These are phyloP conservation scores for Quaeritorhiza haematococci DNA, from an alignment of 371 early-diverging fungal species.

Conservation along the genomic window DNA sequence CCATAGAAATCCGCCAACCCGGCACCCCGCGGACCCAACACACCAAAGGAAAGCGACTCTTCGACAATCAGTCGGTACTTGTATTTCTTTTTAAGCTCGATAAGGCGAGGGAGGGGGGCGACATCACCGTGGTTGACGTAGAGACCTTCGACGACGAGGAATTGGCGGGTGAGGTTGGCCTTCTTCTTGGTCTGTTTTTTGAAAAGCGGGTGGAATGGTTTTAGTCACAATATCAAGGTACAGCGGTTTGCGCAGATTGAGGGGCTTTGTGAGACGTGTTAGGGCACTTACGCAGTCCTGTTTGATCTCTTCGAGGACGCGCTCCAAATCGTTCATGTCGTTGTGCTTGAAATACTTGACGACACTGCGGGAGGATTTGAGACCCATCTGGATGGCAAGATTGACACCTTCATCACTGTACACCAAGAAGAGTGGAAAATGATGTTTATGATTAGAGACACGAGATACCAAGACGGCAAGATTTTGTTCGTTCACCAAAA, in stretches of 20 bases:
- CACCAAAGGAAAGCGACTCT: conserved; percentile 92
- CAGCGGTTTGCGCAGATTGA: neutral
- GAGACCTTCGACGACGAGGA: conserved; percentile 96
- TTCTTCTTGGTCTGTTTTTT: conserved; percentile 52
- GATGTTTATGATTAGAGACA: neutral
- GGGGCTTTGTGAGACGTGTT: neutral
- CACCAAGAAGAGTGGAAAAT: neutral
- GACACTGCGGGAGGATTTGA: conserved; percentile 82
- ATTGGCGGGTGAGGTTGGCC: conserved; percentile 78
- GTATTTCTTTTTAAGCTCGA: conserved; percentile 90
- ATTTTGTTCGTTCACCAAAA: neutral
- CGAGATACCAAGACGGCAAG: neutral
- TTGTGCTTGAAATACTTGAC: conserved; percentile 93
- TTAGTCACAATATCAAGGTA: conserved; percentile 7
- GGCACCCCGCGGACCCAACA: conserved; percentile 83
- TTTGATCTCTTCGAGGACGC: conserved; percentile 73
- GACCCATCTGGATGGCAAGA: conserved; percentile 88
- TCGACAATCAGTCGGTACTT: conserved; percentile 97
- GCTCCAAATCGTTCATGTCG: conserved; percentile 92
- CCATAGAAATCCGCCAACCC: conserved; percentile 85
- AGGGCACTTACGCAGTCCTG: conserved; percentile 39
- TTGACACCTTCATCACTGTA: conserved; percentile 77
- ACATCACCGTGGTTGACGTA: conserved; percentile 92
- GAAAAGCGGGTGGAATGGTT: neutral
- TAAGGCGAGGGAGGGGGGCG: conserved; percentile 74